Base-by-base conservation (phyloP, 2,329 filamentous ascomycete genomes). In the Fusarium siculi region DNA sequence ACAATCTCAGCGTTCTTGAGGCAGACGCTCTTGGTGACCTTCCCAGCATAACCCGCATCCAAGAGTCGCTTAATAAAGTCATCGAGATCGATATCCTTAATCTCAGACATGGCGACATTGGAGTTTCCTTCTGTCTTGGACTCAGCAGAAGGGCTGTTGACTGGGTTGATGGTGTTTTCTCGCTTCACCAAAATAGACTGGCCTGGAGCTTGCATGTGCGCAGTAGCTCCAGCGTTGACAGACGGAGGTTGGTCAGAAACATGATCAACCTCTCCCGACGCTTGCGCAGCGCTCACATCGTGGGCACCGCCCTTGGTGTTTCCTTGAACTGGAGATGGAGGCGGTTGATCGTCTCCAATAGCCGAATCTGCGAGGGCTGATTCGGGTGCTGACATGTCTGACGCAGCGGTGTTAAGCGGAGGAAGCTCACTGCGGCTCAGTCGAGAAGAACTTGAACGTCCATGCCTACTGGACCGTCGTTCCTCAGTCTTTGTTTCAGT, bases 1-100 rank as follows among this genome's bases (percentile, higher is more conserved):
- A 92, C 93, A 73, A 99, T 98, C 82, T 99, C 96, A 43, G 96
- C 96, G 80, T 99, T 98, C 86, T 97, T 98, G 68, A 99, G 87
- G 77, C 95, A 98, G 30, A 98, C 96, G 28, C 95, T 94, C 87
- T 99, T 99, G 71, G 96, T 98, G 76, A 98, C 94, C 83, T 99
- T 99, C 74, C 95, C 95, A 49, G 95, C 93, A 80, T 99, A 99
- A 18, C 93, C 96, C 15, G 96, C 96, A 82, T 99, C 96, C 60
- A 99, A 86, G 47, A 99, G 89, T 47, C 96, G 91, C 78, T 95
- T 95, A 80, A 99, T 99, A 87, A 97, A 98, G 80, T 99, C 96
- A 80, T 99, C 96, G 36, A 99, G 87, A 80, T 99, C 96, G 76
- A 96, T 93, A 40, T 95, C 91, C 82, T 97, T 97, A 79, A 98